Conservation (phyloP, 1,139 yeast genomes). For the Saccharomyces uvarum region DNA sequence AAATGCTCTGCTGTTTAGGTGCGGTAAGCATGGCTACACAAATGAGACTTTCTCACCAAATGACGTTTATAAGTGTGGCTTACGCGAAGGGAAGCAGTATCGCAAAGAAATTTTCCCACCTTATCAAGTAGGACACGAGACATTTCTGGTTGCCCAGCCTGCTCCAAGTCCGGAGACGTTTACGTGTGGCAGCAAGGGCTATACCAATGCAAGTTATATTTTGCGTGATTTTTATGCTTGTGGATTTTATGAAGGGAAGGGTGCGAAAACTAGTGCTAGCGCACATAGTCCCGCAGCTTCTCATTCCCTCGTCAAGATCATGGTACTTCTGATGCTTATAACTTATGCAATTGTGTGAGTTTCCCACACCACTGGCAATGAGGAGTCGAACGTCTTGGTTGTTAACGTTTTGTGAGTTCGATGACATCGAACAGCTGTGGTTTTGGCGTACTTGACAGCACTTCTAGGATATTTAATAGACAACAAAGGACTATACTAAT, state of each 20-base stretch:
- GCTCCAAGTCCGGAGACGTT: not conserved
- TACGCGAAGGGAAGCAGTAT: not conserved
- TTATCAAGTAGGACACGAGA: too few species aligned
- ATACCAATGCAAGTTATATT: not conserved
- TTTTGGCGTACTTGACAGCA: not conserved
- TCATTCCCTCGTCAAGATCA: not conserved
- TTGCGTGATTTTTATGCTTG: not conserved
- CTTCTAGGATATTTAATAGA: not conserved
- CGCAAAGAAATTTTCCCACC: not conserved
- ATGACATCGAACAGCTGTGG: not conserved
- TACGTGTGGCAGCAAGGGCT: not conserved
- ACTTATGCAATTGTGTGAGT: not conserved
- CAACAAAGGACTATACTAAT: not conserved
- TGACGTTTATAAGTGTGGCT: not conserved
- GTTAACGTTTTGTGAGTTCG: not conserved
- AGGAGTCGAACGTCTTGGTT: not conserved
- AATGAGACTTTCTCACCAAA: not conserved
- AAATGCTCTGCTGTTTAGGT: not conserved
- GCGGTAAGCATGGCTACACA: not conserved
- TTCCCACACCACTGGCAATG: not conserved
- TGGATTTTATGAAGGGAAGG: not conserved
- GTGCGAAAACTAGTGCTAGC: not conserved
- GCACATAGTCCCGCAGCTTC: not conserved
- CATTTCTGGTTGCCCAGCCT: not conserved
- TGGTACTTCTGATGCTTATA: not conserved